Evolutionary conservation across 331 rosid genomes (phyloP), one percentile per base, ranked within the genome.

Genomic region (Malus hybrid): DNA sequence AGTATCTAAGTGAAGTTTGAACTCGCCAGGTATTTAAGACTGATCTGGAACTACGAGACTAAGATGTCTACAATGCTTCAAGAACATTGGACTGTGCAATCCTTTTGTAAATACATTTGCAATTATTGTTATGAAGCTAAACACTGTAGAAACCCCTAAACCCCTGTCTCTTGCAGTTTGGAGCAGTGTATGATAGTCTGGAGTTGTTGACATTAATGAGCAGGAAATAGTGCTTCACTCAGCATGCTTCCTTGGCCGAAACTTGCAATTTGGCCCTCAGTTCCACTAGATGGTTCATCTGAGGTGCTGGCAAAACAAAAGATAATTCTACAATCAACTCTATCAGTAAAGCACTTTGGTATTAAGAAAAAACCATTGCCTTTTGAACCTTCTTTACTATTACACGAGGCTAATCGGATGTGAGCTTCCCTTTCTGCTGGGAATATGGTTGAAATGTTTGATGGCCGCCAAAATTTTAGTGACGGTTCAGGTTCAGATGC

Each of bases 241-340:
- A 94, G 99, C 88, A 90, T 94, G 93, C 88, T 94, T 65, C 93
- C 97, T 66, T 94, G 99, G 99, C 99, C 99, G 66, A 94, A 86
- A 86, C 97, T 97, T 77, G 88, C 90, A 74, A 82, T 84, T 66
- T 94, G 99, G 99, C 99, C 99, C 70, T 78, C 80, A 62, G 88
- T 89, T 85, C 97, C 99, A 77, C 81, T 90, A 60, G 97, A 87
- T 60, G 89, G 91, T 73, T 94, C 96, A 22, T 82, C 92, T 56
- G 91, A 94, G 82, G 97, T 92, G 83, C 85, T 94, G 77, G 90
- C 84, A 74, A 92, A 92, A 85, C 97, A 92, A 83, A 94, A 94
- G 99, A 80, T 92, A 72, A 90, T 92, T 90, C 91, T 92, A 71
- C 97, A 90, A 84, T 83, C 88, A 77, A 84, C 86, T 60, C 87